These are phyloP conservation scores for Trichoderma atroviride DNA, from an alignment of 2,329 filamentous ascomycete genomes.

Conservation along the genomic window DNA sequence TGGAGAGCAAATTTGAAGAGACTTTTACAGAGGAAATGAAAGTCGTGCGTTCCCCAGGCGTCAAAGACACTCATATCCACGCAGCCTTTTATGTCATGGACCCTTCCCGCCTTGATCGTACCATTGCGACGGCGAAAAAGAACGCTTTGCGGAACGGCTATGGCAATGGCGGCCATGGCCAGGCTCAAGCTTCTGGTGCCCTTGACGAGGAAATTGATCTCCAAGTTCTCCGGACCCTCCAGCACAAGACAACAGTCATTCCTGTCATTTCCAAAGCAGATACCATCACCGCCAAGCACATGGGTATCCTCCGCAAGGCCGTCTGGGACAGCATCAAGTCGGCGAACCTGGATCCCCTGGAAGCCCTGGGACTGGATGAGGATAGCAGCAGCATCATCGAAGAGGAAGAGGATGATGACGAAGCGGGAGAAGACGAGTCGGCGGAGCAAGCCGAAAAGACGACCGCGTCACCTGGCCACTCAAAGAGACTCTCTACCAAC, in stretches of 20 bases:
- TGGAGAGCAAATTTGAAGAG: slow-evolving; percentile 98
- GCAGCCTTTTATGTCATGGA: slow-evolving; percentile 92
- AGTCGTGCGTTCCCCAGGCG: slow-evolving; percentile 87
- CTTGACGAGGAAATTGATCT: slow-evolving; percentile 89
- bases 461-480: slow-evolving; percentile 41
- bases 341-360: slow-evolving; percentile 83
- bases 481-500: slow-evolving; percentile 51
- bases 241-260: slow-evolving; percentile 93
- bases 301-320: slow-evolving; percentile 86
- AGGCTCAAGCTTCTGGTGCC: slow-evolving; percentile 59
- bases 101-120: slow-evolving; percentile 80
- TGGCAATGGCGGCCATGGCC: slow-evolving; percentile 48
- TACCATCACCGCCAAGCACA: slow-evolving; percentile 92
- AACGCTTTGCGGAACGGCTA: slow-evolving; percentile 50
- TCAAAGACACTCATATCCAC: slow-evolving; percentile 96
- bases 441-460: slow-evolving; percentile 37
- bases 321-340: slow-evolving; percentile 88
- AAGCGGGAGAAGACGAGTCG: slow-evolving; percentile 36
- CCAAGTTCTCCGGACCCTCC: slow-evolving; percentile 82
- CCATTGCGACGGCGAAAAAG: slow-evolving; percentile 66
- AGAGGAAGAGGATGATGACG: slow-evolving; percentile 48
- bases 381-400: slow-evolving; percentile 68
- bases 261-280: slow-evolving; percentile 96
- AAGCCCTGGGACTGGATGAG: slow-evolving; percentile 80
- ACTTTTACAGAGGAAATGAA: slow-evolving; percentile 98